Base-by-base conservation (phyloP, 495 filamentous ascomycete genomes). In the Neurospora africana region DNA sequence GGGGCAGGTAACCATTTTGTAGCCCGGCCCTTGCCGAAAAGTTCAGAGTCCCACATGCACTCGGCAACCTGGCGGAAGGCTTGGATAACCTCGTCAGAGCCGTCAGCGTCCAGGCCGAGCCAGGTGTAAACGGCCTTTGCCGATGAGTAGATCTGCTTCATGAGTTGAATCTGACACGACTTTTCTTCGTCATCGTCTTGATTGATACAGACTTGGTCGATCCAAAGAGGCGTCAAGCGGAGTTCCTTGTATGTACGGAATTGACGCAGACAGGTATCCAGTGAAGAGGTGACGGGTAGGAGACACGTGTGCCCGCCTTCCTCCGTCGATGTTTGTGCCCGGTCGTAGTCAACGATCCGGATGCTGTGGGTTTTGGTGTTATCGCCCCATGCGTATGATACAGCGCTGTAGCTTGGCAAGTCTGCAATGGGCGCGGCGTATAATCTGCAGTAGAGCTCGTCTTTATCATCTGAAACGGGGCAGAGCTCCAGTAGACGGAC, bases 141-240 rank as follows among this genome's bases (percentile, higher is more conserved):
- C 2, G 71, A 38, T 17, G 74, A 76, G 69, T 79, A 80, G 15
- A 80, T 44, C 69, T 78, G 68, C 10, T 73, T 73, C 78, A 80
- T 80, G 10, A 75, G 37, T 19, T 76, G 68, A 11, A 80, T 73
- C 69, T 78, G 75, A 9, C 47, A 53, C 10, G 71, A 71, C 70
- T 78, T 80, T 39, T 80, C 78, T 5, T 61, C 67, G 33, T 71
- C 65, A 21, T 75, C 74, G 2, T 43, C 68, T 69, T 79, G 77
- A 19, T 80, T 69, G 23, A 79, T 80, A 43, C 78, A 77, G 27
- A 76, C 21, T 10, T 74, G 73, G 61, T 79, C 77, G 9, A 77
- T 71, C 78, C 78, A 78, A 10, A 76, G 58, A 17, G 61, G 69
- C 11, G 61, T 35, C 5, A 73, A 19, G 27, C 53, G 53, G 13